Conservation (phyloP, 352 stramenopile species). For the Phytophthora fragariae region DNA sequence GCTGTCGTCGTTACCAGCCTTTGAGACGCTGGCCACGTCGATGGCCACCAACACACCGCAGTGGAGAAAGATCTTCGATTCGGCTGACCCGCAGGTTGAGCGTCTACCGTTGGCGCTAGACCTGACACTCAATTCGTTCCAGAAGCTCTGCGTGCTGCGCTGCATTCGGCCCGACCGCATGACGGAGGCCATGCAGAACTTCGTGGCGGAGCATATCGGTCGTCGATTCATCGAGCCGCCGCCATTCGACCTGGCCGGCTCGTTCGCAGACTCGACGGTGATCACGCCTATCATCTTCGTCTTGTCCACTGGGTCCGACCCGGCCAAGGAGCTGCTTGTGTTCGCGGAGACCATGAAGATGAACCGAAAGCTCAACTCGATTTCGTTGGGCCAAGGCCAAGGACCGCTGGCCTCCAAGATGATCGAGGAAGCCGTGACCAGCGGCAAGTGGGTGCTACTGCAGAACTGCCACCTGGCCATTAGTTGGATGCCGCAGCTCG, state of each 20-base stretch:
- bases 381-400: conserved; percentile 94
- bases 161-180: conserved; percentile 87
- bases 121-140: conserved; percentile 77
- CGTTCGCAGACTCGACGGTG: conserved; percentile 91
- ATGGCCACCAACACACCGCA: conserved; percentile 58
- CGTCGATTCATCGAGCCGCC: conserved; percentile 92
- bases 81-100: conserved; percentile 80
- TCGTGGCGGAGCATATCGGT: conserved; percentile 90
- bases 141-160: conserved; percentile 83
- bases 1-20: conserved; percentile 72
- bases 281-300: conserved; percentile 95
- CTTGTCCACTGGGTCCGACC: conserved; percentile 93
- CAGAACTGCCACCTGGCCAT: conserved; percentile 97
- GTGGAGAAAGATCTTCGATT: conserved; percentile 85
- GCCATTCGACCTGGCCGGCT: conserved; percentile 90
- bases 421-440: conserved; percentile 89
- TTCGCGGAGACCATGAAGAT: conserved; percentile 90
- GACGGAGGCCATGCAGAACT: conserved; percentile 90
- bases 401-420: conserved; percentile 90
- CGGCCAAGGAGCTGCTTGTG: conserved; percentile 92
- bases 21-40: conserved; percentile 60
- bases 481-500: conserved; percentile 95
- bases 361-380: conserved; percentile 92
- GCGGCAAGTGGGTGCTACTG: conserved; percentile 94
- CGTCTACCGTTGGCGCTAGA: conserved; percentile 68